These are phyloP conservation scores for Cladosporium sp. DNA, from an alignment of 2,329 filamentous ascomycete genomes.

Conservation along the genomic window DNA sequence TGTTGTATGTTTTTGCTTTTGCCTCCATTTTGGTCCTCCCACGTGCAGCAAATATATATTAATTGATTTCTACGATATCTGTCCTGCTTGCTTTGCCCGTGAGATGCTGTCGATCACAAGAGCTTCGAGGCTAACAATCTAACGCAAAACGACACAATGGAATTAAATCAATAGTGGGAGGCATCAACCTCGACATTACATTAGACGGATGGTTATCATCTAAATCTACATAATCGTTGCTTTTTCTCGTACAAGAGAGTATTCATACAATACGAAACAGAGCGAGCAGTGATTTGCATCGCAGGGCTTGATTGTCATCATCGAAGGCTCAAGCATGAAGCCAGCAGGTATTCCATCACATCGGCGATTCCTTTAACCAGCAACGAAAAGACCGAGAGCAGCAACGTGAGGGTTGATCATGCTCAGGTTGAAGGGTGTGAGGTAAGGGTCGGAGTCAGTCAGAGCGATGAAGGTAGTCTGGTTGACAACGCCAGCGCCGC, in stretches of 20 bases:
- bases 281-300: not conserved
- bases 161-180: not conserved
- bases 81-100: no score
- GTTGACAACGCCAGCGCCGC: constrained; percentile 67
- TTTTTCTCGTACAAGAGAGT: not conserved
- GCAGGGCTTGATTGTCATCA: not conserved
- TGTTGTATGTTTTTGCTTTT: no score
- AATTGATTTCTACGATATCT: no score
- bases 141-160: not conserved
- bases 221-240: constrained; percentile 13
- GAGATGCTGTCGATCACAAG: no score
- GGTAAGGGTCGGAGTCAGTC: constrained; percentile 65
- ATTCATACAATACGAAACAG: constrained; percentile 15
- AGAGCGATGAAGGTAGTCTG: constrained; percentile 78
- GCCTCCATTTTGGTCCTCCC: no score
- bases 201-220: not conserved
- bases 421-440: constrained; percentile 75
- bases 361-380: constrained; percentile 54
- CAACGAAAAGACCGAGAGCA: constrained; percentile 73
- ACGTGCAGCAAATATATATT: no score
- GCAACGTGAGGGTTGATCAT: constrained; percentile 75
- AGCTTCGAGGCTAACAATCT: not conserved
- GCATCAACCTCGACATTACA: not conserved
- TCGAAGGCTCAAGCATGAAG: not conserved
- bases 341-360: not conserved